Percentiles rank a stretch among this genome's conserved stretches.
phyloP scores from a whole-genome alignment of 176 grass and related monocot genomes.

The Carex parvula region DNA sequence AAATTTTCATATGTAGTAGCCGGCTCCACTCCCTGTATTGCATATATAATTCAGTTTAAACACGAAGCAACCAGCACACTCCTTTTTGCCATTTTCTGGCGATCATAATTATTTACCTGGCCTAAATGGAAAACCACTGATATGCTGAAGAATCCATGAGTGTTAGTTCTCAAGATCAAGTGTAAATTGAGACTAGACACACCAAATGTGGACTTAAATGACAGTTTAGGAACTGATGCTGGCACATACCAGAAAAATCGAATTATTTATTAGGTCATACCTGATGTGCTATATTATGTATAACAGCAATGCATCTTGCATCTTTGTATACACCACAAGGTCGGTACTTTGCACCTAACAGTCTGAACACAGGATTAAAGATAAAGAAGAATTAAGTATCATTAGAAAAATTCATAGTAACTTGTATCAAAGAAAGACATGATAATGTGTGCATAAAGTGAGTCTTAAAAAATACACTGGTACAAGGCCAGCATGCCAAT shows the following conservation, averaged over 20 bases:
- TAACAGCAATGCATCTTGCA: slow-evolving; percentile 73
- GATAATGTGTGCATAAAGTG: slow-evolving; percentile 13
- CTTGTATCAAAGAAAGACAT: slow-evolving; percentile 1
- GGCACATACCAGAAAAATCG: neutral
- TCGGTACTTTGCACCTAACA: slow-evolving; percentile 89
- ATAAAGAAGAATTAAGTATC: neutral
- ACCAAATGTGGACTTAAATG: neutral
- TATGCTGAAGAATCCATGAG: neutral
- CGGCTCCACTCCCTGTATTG: slow-evolving; percentile 77
- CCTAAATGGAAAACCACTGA: neutral
- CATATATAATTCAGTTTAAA: neutral
- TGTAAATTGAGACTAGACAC: neutral
- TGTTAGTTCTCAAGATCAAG: neutral
- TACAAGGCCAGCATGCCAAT: slow-evolving; percentile 99
- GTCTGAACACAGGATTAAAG: slow-evolving; percentile 34
- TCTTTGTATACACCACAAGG: slow-evolving; percentile 93
- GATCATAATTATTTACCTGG: neutral
- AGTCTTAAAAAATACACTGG: slow-evolving; percentile 53
- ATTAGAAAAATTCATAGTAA: neutral
- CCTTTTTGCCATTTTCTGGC: neutral
- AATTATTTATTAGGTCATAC: slow-evolving; percentile 36
- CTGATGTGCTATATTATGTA: slow-evolving; percentile 99
- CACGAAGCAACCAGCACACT: neutral
- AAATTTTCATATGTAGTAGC: slow-evolving; percentile 79
- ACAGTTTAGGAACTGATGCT: neutral